These are phyloP conservation scores for Coemansia sp. DNA, from an alignment of 192 early-diverging fungal genomes.

Conservation along the genomic window DNA sequence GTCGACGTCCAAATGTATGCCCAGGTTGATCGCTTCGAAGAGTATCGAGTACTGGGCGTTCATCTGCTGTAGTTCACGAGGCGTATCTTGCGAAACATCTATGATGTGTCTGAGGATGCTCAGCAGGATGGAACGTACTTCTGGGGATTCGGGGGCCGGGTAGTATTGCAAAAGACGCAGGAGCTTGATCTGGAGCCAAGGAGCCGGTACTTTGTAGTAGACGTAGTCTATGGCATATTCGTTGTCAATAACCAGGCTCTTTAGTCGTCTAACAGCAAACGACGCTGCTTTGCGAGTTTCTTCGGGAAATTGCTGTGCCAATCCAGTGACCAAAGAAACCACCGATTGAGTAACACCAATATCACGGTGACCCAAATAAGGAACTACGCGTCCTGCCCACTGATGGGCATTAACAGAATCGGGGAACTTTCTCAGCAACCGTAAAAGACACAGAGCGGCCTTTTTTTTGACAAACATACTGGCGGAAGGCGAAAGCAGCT, in stretches of 20 bases:
- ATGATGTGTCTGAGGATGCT: constrained; percentile 81
- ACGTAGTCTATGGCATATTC: constrained; percentile 84
- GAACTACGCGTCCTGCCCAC: constrained; percentile 83
- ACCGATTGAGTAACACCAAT: constrained; percentile 84
- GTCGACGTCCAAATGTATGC: constrained; percentile 89
- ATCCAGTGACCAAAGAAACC: constrained; percentile 82
- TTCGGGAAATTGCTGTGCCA: constrained; percentile 90
- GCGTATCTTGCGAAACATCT: constrained; percentile 81
- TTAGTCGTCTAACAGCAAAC: constrained; percentile 78
- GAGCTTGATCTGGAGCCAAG: constrained; percentile 98
- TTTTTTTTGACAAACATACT: constrained; percentile 95
- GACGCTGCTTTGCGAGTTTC: constrained; percentile 70
- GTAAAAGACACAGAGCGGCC: constrained; percentile 89
- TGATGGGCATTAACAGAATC: constrained; percentile 83
- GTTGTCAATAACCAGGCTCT: constrained; percentile 84
- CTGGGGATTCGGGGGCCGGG: constrained; percentile 74
- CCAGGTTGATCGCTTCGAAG: constrained; percentile 96
- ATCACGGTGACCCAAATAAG: constrained; percentile 86
- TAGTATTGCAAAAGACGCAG: constrained; percentile 94
- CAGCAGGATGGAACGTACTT: constrained; percentile 65
- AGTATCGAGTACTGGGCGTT: constrained; percentile 97
- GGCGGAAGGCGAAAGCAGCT: constrained; percentile 81
- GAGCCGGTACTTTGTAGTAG: constrained; percentile 97
- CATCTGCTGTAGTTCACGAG: constrained; percentile 95
- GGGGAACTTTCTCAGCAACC: constrained; percentile 85